A percentile compares a stretch with the other conserved stretches of the same genome.
These are phyloP conservation scores for Trichoderma endophyticum DNA, from an alignment of 2,329 filamentous ascomycete genomes.

Conservation along the genomic window DNA sequence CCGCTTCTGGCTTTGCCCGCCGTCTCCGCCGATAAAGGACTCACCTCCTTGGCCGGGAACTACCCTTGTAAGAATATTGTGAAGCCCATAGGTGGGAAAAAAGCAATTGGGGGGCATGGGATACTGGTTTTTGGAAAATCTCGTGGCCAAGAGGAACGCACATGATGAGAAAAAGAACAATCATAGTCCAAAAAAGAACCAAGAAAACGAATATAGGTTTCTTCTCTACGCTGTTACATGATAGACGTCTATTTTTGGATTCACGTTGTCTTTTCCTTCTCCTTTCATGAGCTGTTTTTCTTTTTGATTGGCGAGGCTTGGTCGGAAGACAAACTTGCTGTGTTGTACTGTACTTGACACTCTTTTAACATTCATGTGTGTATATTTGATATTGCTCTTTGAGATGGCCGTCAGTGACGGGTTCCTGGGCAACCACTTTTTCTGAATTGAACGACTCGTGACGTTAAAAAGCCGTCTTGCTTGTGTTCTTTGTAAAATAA, in stretches of 20 bases:
- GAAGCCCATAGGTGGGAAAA: background rate
- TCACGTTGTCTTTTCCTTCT: background rate
- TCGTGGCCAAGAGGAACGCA: background rate
- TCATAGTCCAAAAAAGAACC: background rate
- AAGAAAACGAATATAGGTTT: background rate
- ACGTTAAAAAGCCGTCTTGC: background rate
- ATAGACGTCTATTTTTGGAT: constrained; percentile 11
- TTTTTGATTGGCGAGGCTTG: background rate
- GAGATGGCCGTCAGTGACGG: constrained; percentile 3
- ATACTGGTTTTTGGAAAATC: background rate
- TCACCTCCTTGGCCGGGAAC: background rate
- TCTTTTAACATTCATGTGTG: constrained; percentile 15
- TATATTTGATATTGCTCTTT: constrained; percentile 13
- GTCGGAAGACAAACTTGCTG: background rate
- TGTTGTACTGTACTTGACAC: background rate
- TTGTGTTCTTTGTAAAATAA: background rate
- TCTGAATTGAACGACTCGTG: constrained; percentile 15
- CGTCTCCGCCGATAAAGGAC: constrained; percentile 32
- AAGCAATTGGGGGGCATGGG: background rate
- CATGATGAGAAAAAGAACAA: background rate
- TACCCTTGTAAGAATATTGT: constrained; percentile 6
- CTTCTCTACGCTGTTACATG: constrained; percentile 6
- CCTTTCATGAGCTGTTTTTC: background rate
- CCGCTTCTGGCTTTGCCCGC: constrained; percentile 36
- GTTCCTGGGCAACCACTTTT: background rate